Evolutionary conservation across 306 rosid genomes (phyloP).

Genomic region (Cyclanthera cordifolia): DNA sequence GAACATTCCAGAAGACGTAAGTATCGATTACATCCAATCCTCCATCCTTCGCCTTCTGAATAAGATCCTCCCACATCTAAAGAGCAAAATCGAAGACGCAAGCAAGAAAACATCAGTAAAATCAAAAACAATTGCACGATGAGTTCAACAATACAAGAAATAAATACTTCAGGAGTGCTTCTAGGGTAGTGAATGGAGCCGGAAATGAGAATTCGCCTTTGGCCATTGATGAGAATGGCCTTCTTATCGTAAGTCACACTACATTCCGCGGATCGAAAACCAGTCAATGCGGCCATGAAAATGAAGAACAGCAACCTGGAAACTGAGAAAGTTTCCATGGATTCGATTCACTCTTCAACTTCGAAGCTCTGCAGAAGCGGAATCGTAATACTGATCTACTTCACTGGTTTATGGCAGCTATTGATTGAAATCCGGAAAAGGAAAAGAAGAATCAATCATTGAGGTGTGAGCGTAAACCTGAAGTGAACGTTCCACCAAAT

Average conservation of each 20-base stretch:
- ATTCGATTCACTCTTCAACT: background rate
- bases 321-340: conserved; percentile 47
- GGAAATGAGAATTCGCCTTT: conserved; percentile 67
- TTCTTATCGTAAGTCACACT: conserved; percentile 66
- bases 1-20: conserved; percentile 89
- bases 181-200: conserved; percentile 98
- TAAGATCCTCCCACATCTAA: conserved; percentile 97
- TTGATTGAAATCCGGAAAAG: background rate
- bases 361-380: background rate
- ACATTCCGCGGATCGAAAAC: conserved; percentile 37
- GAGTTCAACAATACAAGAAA: background rate
- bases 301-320: conserved; percentile 32
- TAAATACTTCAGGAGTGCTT: conserved; percentile 70
- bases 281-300: conserved; percentile 28
- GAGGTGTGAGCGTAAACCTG: conserved; percentile 9
- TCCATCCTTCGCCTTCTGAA: conserved; percentile 81
- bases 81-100: conserved; percentile 27
- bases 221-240: conserved; percentile 78
- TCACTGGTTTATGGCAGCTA: background rate
- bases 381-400: background rate
- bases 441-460: background rate
- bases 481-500: conserved; percentile 9
- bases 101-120: background rate
- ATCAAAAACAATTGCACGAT: background rate
- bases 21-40: conserved; percentile 88